Evolutionary conservation across 345 rosid species (phyloP).

Genomic region (Durio zibethinus): DNA sequence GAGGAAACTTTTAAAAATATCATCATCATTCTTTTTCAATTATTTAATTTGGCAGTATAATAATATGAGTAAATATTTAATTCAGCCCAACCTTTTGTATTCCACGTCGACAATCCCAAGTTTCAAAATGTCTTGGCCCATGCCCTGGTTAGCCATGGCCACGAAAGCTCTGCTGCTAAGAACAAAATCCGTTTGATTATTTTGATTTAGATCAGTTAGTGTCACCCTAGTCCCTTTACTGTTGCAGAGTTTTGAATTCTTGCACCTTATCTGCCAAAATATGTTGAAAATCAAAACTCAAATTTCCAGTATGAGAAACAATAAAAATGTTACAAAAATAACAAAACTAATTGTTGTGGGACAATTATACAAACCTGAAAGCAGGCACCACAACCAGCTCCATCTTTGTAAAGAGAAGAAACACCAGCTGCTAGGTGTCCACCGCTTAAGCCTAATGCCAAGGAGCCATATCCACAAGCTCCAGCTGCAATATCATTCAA

Average conservation of each 20-base stretch:
- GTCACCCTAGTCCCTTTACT: constrained; percentile 63
- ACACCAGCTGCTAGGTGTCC: constrained; percentile 74
- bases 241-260: constrained; percentile 47
- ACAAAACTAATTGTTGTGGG: neutral
- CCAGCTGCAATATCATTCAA: constrained; percentile 65
- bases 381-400: constrained; percentile 91
- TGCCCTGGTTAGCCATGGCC: constrained; percentile 72
- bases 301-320: neutral
- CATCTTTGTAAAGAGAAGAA: constrained; percentile 74
- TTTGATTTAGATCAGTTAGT: constrained; percentile 60
- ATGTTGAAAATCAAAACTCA: neutral
- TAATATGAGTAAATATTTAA: neutral
- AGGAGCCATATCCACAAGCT: constrained; percentile 84
- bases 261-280: constrained; percentile 70
- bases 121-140: constrained; percentile 44
- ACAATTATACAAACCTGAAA: constrained; percentile 45
- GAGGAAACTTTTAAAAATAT: neutral
- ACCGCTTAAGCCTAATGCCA: constrained; percentile 55
- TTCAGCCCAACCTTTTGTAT: constrained; percentile 56
- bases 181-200: constrained; percentile 68
- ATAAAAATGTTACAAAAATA: neutral
- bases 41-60: neutral
- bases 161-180: constrained; percentile 78
- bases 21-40: neutral
- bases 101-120: constrained; percentile 63